Evolutionary conservation across 257 asterid species (phyloP), one percentile per base, ranked within the genome.

Genomic region (Anisodus tanguticus): DNA sequence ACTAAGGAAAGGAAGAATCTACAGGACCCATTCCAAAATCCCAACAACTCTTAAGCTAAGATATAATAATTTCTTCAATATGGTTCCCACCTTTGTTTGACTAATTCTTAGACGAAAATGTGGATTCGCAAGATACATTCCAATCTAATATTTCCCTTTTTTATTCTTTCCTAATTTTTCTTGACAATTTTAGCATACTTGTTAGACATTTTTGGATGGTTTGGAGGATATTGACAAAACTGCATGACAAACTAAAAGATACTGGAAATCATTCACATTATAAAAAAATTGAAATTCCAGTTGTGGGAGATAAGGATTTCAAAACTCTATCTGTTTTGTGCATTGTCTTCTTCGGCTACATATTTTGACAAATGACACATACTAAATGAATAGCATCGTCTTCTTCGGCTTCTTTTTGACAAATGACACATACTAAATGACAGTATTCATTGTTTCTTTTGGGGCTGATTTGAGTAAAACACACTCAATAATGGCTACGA

Each of bases 371-470:
- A 31, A 31, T 31, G 35, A 31, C 35, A 31, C 35, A 1, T 31
- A 1, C 35, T 31, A 31, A 31, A 31, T 31, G 35, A 31, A 31
- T 31, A 31, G 35, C 35, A 31, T 31, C 1, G 35, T 31, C 35
- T 31, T 78, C 80, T 60, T 79, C 84, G 74, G 51, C 89, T 77
- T 77, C 86, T 80, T 83, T 87, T 89, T 84, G 81, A 74, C 78
- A 89, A 90, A 83, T 71, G 87, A 13, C 49, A 90, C 88, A 89
- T 84, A 79, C 87, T 82, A 77, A 87, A 87, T 88, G n/a, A 19
- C 35, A 1, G 35, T 31, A 31, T 78, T 86, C 80, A 88, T 90
- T 81, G 69, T 87, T 85, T 87, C 91, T 87, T 82, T 31, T 19
- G 6, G 4, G 81, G n/a, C 0, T 49, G 12, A 74, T 22, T 26